Conservation (phyloP, 176 grass and related monocot genomes). For the Triticum timopheevii region DNA sequence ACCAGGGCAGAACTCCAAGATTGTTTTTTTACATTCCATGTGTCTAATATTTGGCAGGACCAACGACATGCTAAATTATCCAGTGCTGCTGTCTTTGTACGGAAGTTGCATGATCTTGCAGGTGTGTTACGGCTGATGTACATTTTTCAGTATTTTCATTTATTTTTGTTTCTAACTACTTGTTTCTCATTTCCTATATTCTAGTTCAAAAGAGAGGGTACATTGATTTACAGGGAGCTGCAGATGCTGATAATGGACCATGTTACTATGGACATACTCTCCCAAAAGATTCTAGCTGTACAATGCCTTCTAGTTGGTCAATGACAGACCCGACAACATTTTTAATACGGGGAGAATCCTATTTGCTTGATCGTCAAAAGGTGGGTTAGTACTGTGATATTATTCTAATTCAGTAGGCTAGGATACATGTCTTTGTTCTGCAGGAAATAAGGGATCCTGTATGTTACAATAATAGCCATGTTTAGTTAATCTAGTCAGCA, state of each 20-base stretch:
- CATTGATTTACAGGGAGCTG: constrained; percentile 73
- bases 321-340: constrained; percentile 91
- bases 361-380: constrained; percentile 80
- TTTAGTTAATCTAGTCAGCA: neutral
- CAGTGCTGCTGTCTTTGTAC: constrained; percentile 83
- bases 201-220: constrained; percentile 90
- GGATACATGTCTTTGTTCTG: constrained; percentile 1
- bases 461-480: constrained; percentile 1
- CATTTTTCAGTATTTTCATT: constrained; percentile 6
- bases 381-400: constrained; percentile 32
- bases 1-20: neutral
- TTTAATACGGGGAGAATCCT: constrained; percentile 88
- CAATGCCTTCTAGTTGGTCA: constrained; percentile 65
- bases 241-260: constrained; percentile 39
- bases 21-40: neutral
- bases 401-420: constrained; percentile 1
- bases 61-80: constrained; percentile 67
- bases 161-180: constrained; percentile 9
- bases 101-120: constrained; percentile 84
- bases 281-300: constrained; percentile 70
- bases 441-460: neutral
- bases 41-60: constrained; percentile 59
- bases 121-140: constrained; percentile 43
- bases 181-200: constrained; percentile 18
- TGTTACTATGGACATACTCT: constrained; percentile 87